Evolutionary conservation across 345 rosid species (phyloP).

Genomic region (Melaleuca quinquenervia): DNA sequence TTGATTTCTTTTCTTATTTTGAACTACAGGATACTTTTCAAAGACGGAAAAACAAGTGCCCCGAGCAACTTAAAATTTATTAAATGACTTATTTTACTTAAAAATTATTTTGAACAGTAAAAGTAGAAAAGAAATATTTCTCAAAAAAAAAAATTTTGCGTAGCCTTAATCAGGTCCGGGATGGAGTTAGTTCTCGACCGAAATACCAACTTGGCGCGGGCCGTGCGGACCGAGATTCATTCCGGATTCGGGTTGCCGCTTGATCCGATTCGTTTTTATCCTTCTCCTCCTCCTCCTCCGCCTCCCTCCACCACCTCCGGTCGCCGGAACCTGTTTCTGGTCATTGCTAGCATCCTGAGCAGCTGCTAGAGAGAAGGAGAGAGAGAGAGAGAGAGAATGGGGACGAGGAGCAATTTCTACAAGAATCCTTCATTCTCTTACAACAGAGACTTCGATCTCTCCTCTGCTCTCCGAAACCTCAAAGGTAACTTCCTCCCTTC

Average conservation of each 20-base stretch:
- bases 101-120: too few species aligned
- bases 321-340: background rate
- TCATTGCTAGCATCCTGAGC: background rate
- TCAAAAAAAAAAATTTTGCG: background rate
- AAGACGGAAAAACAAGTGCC: too few species aligned
- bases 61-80: too few species aligned
- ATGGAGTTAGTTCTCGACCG: background rate
- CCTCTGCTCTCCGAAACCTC: conserved; percentile 59
- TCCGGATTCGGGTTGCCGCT: background rate
- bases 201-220: background rate
- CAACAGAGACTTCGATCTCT: conserved; percentile 44
- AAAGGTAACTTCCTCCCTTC: conserved; percentile 13
- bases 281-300: background rate
- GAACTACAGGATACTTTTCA: background rate
- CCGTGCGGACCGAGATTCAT: background rate
- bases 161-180: background rate
- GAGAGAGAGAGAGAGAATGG: conserved; percentile 14
- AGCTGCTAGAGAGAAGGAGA: background rate
- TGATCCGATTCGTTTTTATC: background rate
- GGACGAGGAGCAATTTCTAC: conserved; percentile 56
- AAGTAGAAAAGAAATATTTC: too few species aligned
- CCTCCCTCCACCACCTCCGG: background rate
- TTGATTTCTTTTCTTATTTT: fast-evolving
- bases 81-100: too few species aligned
- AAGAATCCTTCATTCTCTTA: conserved; percentile 50